Percentiles rank a stretch among this genome's conserved stretches.
Evolutionary conservation across 2,329 filamentous ascomycete genomes (phyloP).

Genomic region (Cadophora malorum): DNA sequence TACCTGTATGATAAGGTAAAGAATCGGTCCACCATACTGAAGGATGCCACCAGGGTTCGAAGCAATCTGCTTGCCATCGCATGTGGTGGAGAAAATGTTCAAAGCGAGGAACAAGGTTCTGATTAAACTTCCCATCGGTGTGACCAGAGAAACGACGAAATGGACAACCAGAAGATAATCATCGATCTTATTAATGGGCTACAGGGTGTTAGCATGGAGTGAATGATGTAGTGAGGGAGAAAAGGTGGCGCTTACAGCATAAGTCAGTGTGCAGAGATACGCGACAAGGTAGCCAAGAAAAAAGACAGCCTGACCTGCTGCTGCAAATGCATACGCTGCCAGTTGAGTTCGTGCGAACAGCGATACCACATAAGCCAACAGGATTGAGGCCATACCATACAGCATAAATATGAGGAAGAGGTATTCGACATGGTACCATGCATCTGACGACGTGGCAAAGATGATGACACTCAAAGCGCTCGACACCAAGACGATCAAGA

Average conservation of each 20-base stretch:
- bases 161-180: conserved; percentile 70
- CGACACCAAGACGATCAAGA: conserved; percentile 71
- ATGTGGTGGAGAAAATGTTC: conserved; percentile 85
- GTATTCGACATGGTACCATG: conserved; percentile 82
- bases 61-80: conserved; percentile 67
- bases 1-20: conserved; percentile 80
- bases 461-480: conserved; percentile 72
- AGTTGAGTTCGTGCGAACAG: conserved; percentile 81
- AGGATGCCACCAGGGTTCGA: conserved; percentile 73
- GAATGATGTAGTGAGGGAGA: neutral
- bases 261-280: conserved; percentile 76
- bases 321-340: conserved; percentile 82
- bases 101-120: conserved; percentile 77
- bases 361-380: conserved; percentile 82
- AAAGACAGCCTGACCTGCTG: conserved; percentile 74
- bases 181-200: conserved; percentile 71
- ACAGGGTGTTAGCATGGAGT: conserved; percentile 7
- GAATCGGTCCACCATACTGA: conserved; percentile 82
- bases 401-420: conserved; percentile 82
- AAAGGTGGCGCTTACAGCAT: conserved; percentile 51
- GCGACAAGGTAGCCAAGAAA: conserved; percentile 76
- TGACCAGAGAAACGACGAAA: conserved; percentile 75
- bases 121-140: conserved; percentile 78
- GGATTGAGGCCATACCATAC: conserved; percentile 78
- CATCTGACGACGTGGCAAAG: conserved; percentile 67